Conservation (phyloP, 495 filamentous ascomycete species). For the Annulohypoxylon maeteangense region DNA sequence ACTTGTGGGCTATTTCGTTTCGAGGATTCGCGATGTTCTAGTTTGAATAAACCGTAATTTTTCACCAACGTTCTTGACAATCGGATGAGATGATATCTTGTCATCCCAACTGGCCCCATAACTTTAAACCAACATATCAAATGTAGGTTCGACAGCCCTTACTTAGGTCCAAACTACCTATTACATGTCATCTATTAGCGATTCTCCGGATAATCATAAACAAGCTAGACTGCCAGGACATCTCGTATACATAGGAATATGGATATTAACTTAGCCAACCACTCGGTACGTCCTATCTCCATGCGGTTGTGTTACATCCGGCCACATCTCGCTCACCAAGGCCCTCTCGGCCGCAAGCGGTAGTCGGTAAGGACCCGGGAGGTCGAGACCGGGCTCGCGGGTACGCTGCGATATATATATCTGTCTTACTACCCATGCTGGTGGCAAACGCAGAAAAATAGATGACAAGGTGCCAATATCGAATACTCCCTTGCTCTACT, state of each 20-base stretch:
- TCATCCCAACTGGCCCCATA: not conserved
- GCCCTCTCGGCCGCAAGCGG: slow-evolving; percentile 1
- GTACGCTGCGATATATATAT: slow-evolving; percentile 23
- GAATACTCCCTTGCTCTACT: slow-evolving; percentile 26
- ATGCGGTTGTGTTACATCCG: slow-evolving; percentile 25
- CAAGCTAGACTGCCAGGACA: not conserved
- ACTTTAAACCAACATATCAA: not conserved
- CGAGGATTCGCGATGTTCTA: not conserved
- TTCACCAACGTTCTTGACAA: not conserved
- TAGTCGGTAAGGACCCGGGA: slow-evolving; percentile 20
- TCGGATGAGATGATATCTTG: not conserved
- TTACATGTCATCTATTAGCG: slow-evolving; percentile 19
- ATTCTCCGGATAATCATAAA: slow-evolving; percentile 24
- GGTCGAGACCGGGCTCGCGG: slow-evolving; percentile 37
- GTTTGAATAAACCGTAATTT: not conserved
- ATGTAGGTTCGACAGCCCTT: not conserved
- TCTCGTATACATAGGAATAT: not conserved
- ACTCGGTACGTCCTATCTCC: slow-evolving; percentile 20
- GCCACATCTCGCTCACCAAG: slow-evolving; percentile 14
- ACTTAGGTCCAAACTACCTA: not conserved
- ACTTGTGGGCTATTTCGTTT: not conserved
- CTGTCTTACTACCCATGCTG: not conserved
- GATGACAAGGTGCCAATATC: slow-evolving; percentile 29
- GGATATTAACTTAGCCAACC: slow-evolving; percentile 27
- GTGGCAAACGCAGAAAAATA: slow-evolving; percentile 10